Percentiles rank a stretch among this genome's conserved stretches.
These are phyloP conservation scores for Plectosphaerella cucumerina DNA, from an alignment of 2,329 filamentous ascomycete species.

Conservation along the genomic window DNA sequence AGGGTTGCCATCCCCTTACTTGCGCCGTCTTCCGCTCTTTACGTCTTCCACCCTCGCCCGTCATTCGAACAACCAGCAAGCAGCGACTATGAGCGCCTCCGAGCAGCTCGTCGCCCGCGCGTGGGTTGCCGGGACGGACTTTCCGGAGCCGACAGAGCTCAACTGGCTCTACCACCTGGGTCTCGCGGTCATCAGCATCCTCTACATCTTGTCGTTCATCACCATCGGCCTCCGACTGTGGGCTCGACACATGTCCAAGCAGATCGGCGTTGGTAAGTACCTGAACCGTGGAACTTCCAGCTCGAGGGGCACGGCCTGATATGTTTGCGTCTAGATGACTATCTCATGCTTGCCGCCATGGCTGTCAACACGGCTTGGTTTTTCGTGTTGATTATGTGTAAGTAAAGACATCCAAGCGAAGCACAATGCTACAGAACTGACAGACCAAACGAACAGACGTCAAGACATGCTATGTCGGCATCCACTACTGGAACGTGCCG, in stretches of 20 bases:
- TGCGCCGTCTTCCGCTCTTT: not conserved
- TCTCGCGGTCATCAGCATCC: slow-evolving; percentile 10
- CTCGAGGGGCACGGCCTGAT: slow-evolving; percentile 3
- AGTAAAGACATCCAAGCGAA: slow-evolving; percentile 3
- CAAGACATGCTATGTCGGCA: slow-evolving; percentile 12
- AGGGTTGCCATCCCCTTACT: not conserved
- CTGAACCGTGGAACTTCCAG: not conserved
- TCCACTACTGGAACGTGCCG: slow-evolving; percentile 12
- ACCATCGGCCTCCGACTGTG: slow-evolving; percentile 8
- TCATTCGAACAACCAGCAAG: not conserved
- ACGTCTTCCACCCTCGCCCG: not conserved
- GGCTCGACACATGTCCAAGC: slow-evolving; percentile 11
- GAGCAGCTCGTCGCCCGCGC: slow-evolving; percentile 8
- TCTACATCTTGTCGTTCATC: slow-evolving; percentile 10
- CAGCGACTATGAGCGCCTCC: slow-evolving; percentile 5
- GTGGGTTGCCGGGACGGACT: slow-evolving; percentile 13
- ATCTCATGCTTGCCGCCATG: slow-evolving; percentile 16
- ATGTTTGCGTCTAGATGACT: slow-evolving; percentile 13
- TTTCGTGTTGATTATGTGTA: slow-evolving; percentile 17
- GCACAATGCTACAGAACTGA: not conserved
- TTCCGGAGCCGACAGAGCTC: slow-evolving; percentile 6
- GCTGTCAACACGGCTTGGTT: slow-evolving; percentile 13
- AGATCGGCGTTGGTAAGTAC: slow-evolving; percentile 12
- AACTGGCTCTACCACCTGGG: slow-evolving; percentile 14
- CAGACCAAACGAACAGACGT: slow-evolving; percentile 6